Conservation (phyloP, 345 rosid species). For the Citrus sinensis region DVS_A1.0 CM039169.1:29661501-29662000, state of each 20-base stretch:
- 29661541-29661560: neutral
- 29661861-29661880: neutral
- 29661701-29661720: neutral
- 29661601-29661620: neutral
- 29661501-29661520: neutral
- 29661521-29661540: neutral
- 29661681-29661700: neutral
- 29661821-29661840: neutral
- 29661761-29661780: neutral
- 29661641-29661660: neutral
- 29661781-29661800: neutral
- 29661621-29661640: neutral
- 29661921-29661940: neutral
- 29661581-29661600: neutral
- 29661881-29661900: neutral
- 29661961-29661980: neutral
- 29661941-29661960: neutral
- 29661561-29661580: neutral
- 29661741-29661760: neutral
- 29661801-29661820: neutral
- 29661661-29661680: neutral
- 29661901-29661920: neutral
- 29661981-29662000: neutral
- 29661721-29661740: neutral
- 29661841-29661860: neutral